Evolutionary conservation across 108 stramenopile species (phyloP).

Genomic region (Schizochytrium sp.): DNA sequence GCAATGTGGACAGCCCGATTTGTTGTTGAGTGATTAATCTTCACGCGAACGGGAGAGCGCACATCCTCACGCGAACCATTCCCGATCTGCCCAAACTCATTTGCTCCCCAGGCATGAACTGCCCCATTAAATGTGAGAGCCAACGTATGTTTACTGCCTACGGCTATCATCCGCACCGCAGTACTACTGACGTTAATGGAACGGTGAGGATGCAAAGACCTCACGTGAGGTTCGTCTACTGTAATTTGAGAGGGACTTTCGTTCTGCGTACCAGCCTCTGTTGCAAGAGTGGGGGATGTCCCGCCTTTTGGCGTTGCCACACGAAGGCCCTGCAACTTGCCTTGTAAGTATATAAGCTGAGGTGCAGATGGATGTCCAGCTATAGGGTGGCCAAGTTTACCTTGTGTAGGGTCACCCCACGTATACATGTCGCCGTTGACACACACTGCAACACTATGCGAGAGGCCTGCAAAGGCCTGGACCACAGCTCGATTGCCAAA

Average conservation of each 20-base stretch:
- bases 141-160: constrained; percentile 1
- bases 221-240: background rate
- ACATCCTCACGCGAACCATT: constrained; percentile 26
- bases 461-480: constrained; percentile 43
- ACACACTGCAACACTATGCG: constrained; percentile 26
- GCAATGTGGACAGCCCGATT: background rate
- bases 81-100: constrained; percentile 39
- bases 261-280: too few species aligned
- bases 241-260: too few species aligned
- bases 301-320: background rate
- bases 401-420: constrained; percentile 41
- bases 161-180: background rate
- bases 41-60: background rate
- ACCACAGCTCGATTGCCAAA: background rate
- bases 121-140: constrained; percentile 31
- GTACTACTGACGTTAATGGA: background rate
- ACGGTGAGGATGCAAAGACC: background rate
- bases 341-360: background rate
- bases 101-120: constrained; percentile 43
- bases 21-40: background rate
- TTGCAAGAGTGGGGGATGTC: too few species aligned
- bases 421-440: background rate
- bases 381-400: background rate
- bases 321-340: background rate
- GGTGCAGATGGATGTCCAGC: background rate